Percentiles rank a stretch among this genome's conserved stretches.
Evolutionary conservation across 2,329 filamentous ascomycete species (phyloP).

Genomic region (Hypoxylon sp.): DNA sequence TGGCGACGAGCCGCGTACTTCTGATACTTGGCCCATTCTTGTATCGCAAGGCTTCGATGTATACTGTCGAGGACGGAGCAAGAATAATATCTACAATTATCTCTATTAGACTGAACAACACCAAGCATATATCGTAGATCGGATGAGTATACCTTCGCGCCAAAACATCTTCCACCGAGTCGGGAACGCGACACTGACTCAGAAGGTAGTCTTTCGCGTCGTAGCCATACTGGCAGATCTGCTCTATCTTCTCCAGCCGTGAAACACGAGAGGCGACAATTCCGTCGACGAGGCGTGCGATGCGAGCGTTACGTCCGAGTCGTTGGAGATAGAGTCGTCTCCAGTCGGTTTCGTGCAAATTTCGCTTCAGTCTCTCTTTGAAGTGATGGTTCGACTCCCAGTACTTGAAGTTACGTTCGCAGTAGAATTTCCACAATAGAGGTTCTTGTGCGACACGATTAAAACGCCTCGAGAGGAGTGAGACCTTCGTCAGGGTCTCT

Average conservation of each 20-base stretch:
- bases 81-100: conserved; percentile 74
- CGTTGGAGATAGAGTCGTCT: conserved; percentile 75
- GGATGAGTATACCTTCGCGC: conserved; percentile 64
- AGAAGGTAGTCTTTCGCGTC: conserved; percentile 90
- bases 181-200: conserved; percentile 71
- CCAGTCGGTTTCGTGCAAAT: conserved; percentile 77
- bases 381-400: conserved; percentile 81
- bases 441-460: conserved; percentile 77
- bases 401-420: conserved; percentile 75
- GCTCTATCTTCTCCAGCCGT: conserved; percentile 77
- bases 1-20: conserved; percentile 51
- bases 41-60: conserved; percentile 83
- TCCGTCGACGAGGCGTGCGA: conserved; percentile 71
- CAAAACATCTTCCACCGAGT: conserved; percentile 79
- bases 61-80: conserved; percentile 82
- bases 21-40: conserved; percentile 77
- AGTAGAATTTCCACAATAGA: conserved; percentile 85
- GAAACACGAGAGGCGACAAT: conserved; percentile 79
- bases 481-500: conserved; percentile 65
- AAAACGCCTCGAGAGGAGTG: conserved; percentile 74
- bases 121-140: conserved; percentile 5
- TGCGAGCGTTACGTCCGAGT: conserved; percentile 65
- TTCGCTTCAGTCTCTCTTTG: conserved; percentile 65
- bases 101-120: conserved; percentile 27
- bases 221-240: conserved; percentile 81